phyloP scores from a whole-genome alignment of 2,329 filamentous ascomycete genomes.

The Byssothecium circinans region DNA sequence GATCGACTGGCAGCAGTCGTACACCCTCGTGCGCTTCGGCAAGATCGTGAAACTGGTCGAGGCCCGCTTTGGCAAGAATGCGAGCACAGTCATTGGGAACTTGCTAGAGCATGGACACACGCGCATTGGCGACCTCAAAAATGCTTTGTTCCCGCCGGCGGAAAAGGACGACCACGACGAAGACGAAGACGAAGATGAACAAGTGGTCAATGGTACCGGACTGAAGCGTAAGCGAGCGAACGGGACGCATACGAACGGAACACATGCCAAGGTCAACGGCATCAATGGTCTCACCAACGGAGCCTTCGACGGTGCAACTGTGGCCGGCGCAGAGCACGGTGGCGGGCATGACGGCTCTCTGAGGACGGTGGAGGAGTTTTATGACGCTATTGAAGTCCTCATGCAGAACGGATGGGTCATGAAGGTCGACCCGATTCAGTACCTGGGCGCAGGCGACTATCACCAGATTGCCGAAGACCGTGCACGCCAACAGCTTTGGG shows the following conservation, averaged over 20 bases:
- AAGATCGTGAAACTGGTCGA: conserved; percentile 79
- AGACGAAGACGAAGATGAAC: conserved; percentile 39
- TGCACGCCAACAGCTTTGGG: conserved; percentile 58
- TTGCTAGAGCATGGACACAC: conserved; percentile 78
- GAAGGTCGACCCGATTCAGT: conserved; percentile 56
- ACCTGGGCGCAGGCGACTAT: conserved; percentile 59
- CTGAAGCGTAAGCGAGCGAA: conserved; percentile 26
- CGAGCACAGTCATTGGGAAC: conserved; percentile 72
- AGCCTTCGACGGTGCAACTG: conserved; percentile 1
- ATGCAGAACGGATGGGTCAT: conserved; percentile 70
- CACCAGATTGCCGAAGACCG: conserved; percentile 63
- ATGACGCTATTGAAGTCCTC: conserved; percentile 50
- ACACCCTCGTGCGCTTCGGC: conserved; percentile 77
- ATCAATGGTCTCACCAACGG: conserved; percentile 14
- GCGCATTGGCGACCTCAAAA: conserved; percentile 68
- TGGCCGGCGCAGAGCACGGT: conserved; percentile 4
- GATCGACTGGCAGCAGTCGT: conserved; percentile 77
- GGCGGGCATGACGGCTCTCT: conserved; percentile 18
- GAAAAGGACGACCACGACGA: conserved; percentile 28
- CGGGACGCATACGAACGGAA: conserved; percentile 25
- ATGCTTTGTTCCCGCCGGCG: conserved; percentile 57
- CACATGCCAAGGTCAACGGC: conserved; percentile 20
- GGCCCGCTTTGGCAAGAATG: conserved; percentile 71
- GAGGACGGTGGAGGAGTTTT: conserved; percentile 41
- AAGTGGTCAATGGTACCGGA: conserved; percentile 23